Evolutionary conservation across 179 eudicot species (phyloP).

Genomic region (Spinacia oleracea): DNA sequence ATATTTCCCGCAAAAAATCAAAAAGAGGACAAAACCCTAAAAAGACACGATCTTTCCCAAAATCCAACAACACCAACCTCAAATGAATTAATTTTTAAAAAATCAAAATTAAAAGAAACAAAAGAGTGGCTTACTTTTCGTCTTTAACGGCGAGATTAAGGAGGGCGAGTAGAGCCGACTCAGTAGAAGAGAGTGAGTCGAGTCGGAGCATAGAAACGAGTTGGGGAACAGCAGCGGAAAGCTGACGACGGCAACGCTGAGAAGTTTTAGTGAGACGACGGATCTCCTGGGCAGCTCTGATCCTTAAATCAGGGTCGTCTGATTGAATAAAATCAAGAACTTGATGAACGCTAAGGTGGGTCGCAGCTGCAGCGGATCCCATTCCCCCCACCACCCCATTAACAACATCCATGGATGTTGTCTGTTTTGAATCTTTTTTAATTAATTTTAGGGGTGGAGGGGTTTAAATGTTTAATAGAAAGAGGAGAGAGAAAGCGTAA

Average conservation of each 20-base stretch:
- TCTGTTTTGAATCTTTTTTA: not conserved
- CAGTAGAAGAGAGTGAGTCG: constrained; percentile 46
- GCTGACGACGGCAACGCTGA: constrained; percentile 72
- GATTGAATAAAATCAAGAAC: constrained; percentile 62
- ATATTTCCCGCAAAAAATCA: not conserved
- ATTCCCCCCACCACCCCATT: not conserved
- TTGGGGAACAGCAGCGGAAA: constrained; percentile 59
- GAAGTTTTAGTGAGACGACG: constrained; percentile 94
- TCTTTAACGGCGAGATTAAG: constrained; percentile 98
- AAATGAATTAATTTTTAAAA: constrained; percentile 9
- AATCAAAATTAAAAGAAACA: constrained; percentile 1
- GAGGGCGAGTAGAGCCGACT: constrained; percentile 90
- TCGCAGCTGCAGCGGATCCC: constrained; percentile 15
- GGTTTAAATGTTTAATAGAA: constrained; percentile 4
- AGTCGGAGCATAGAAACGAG: constrained; percentile 82
- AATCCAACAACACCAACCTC: constrained; percentile 8
- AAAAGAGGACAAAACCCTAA: not conserved
- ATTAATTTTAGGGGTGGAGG: not conserved
- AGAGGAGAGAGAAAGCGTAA: constrained; percentile 26
- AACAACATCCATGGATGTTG: not conserved
- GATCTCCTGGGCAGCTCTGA: constrained; percentile 84
- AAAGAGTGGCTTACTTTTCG: constrained; percentile 57
- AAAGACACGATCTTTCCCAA: constrained; percentile 24
- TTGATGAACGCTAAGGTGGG: constrained; percentile 41
- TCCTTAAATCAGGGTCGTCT: constrained; percentile 37